phyloP scores from a whole-genome alignment of 345 rosid genomes.

The Nasturtium officinale region DNA sequence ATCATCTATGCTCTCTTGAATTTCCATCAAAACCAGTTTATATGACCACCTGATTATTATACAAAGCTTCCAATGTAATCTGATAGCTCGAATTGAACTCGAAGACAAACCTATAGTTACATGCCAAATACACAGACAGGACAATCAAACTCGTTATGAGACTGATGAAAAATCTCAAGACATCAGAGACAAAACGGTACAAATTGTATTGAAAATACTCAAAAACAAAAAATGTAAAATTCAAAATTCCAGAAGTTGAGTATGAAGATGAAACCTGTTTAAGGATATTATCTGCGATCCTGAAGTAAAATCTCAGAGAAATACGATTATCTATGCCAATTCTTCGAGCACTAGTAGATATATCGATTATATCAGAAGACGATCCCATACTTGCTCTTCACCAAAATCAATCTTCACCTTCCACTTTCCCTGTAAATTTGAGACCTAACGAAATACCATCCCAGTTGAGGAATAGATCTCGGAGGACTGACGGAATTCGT shows the following conservation, averaged over 20 bases:
- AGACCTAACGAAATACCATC: constrained; percentile 30
- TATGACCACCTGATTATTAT: no score
- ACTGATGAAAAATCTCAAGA: no score
- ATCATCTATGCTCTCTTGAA: not conserved
- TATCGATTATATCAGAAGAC: constrained; percentile 61
- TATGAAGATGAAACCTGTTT: constrained; percentile 59
- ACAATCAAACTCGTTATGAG: no score
- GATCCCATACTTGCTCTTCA: constrained; percentile 56
- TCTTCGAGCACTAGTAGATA: constrained; percentile 69
- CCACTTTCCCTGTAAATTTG: constrained; percentile 13
- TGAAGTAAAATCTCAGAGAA: constrained; percentile 71
- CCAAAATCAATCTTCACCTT: constrained; percentile 9
- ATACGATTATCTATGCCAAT: constrained; percentile 84
- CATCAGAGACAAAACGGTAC: no score
- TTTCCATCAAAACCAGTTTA: not conserved
- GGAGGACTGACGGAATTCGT: constrained; percentile 10
- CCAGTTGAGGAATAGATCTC: constrained; percentile 21
- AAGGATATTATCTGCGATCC: constrained; percentile 93
- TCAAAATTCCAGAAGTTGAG: constrained; percentile 18
- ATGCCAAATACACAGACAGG: no score
- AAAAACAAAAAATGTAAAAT: no score
- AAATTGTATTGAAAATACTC: not conserved
- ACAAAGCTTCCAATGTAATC: no score
- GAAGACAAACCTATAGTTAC: no score
- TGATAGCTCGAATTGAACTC: no score